A percentile compares a stretch with the other conserved stretches of the same genome.
These are phyloP conservation scores for Nemophila menziesii DNA, from an alignment of 257 asterid genomes.

Conservation along the genomic window DNA sequence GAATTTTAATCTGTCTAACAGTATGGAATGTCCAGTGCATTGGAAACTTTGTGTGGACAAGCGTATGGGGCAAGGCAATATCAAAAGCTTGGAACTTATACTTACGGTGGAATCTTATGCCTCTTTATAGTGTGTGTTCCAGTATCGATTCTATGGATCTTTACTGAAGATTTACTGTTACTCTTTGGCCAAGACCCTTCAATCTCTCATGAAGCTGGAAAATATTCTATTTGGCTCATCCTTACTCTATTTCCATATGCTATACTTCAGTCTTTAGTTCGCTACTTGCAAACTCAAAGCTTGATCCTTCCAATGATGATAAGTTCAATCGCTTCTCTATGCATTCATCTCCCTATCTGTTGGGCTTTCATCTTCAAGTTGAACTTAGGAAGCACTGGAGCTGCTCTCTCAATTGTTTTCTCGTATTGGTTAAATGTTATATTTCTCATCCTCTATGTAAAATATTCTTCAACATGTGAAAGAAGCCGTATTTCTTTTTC, in stretches of 20 bases:
- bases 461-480: conserved; percentile 38
- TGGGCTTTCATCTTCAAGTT: conserved; percentile 58
- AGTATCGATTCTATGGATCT: conserved; percentile 51
- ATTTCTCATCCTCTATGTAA: no score
- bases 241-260: no score
- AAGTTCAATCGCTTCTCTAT: conserved; percentile 47
- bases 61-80: conserved; percentile 64
- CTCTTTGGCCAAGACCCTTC: conserved; percentile 61
- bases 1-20: conserved; percentile 8
- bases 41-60: conserved; percentile 56
- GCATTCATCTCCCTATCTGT: no score
- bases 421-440: no score
- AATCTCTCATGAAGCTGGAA: no score
- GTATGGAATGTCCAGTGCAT: conserved; percentile 53
- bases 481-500: conserved; percentile 28
- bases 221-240: no score
- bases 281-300: conserved; percentile 69
- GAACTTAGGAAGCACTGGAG: conserved; percentile 52
- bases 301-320: conserved; percentile 59
- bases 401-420: conserved; percentile 54
- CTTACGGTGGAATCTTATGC: conserved; percentile 39
- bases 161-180: conserved; percentile 41
- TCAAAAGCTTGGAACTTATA: conserved; percentile 43
- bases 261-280: no score
- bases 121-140: conserved; percentile 42